Base-by-base conservation (phyloP, 2,329 filamentous ascomycete species). In the Diaporthe sp. region DNA sequence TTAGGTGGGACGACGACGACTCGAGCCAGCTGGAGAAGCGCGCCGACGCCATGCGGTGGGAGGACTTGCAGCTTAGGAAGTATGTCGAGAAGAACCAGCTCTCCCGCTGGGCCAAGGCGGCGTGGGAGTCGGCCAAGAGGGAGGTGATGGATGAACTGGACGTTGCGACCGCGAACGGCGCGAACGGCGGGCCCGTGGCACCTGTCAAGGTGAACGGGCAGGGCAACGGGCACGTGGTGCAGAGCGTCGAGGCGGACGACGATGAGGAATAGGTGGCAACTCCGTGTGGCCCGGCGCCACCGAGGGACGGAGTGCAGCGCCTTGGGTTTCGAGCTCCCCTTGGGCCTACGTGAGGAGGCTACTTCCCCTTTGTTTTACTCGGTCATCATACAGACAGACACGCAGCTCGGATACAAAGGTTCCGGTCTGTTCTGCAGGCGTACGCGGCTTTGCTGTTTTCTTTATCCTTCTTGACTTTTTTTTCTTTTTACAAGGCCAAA, bases 31-130 rank as follows among this genome's bases (percentile, higher is more conserved):
- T 92, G 75, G 88, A 91, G 74, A 92, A 92, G 74, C 89, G 98
- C 75, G 85, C 93, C 39, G 90, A 92, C 37, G 94, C 95, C 75
- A 93, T 97, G 85, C 87, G 90, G 74, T 88, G 88, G 74, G 95
- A 98, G 84, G 94, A 96, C 80, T 88, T 89, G 76, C 81, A 89
- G 15, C 87, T 98, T 53, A 85, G 87, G 70, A 87, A 88, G 69
- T 91, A 91, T 81, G 87, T 97, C 28, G 90, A 93, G 74, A 92
- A 92, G 82, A 88, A 91, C 75, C 89, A 92, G 51, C 88, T 98
- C 15, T 90, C 92, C 9, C 88, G 93, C 74, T 98, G 96, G 94
- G 83, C 86, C 25, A 81, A 79, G 13, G 82, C 82, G 17, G 83
- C 84, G 9, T 82, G 84, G 31, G 83, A 86, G 42, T 81, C 82